Conservation (phyloP, 2,329 filamentous ascomycete genomes). For the Aureobasidium sp. region DNA sequence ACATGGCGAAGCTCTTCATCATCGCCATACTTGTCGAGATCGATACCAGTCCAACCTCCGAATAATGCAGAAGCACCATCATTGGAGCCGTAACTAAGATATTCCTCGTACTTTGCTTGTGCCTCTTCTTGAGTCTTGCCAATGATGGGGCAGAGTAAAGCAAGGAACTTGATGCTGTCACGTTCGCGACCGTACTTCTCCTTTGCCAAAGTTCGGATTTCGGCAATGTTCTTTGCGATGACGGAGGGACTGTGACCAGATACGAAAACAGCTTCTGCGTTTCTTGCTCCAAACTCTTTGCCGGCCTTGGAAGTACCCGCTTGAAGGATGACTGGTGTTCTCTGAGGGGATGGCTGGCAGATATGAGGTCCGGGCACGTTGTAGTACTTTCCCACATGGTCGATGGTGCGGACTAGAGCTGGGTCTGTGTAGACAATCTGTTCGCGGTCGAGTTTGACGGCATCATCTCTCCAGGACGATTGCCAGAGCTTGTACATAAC, state of each 20-base stretch:
- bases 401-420: slow-evolving; percentile 52
- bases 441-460: slow-evolving; percentile 51
- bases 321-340: slow-evolving; percentile 61
- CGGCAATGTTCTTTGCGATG: slow-evolving; percentile 34
- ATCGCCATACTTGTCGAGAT: slow-evolving; percentile 51
- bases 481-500: slow-evolving; percentile 61
- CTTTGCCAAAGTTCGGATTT: not conserved
- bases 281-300: slow-evolving; percentile 58
- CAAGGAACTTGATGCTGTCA: slow-evolving; percentile 57
- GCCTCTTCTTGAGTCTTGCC: slow-evolving; percentile 60
- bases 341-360: slow-evolving; percentile 57
- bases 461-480: slow-evolving; percentile 59
- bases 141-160: slow-evolving; percentile 56
- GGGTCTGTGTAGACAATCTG: slow-evolving; percentile 53
- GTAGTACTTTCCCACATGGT: slow-evolving; percentile 58
- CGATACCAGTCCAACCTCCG: slow-evolving; percentile 65
- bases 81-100: slow-evolving; percentile 51
- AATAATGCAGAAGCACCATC: slow-evolving; percentile 66
- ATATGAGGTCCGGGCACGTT: slow-evolving; percentile 57
- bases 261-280: slow-evolving; percentile 65
- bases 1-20: slow-evolving; percentile 56
- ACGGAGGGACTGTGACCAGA: not conserved
- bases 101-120: slow-evolving; percentile 53
- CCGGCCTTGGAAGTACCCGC: slow-evolving; percentile 60
- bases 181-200: slow-evolving; percentile 47